Evolutionary conservation across 345 rosid genomes (phyloP), one percentile per base, ranked within the genome.

Genomic region (Eucalyptus decipiens): DNA sequence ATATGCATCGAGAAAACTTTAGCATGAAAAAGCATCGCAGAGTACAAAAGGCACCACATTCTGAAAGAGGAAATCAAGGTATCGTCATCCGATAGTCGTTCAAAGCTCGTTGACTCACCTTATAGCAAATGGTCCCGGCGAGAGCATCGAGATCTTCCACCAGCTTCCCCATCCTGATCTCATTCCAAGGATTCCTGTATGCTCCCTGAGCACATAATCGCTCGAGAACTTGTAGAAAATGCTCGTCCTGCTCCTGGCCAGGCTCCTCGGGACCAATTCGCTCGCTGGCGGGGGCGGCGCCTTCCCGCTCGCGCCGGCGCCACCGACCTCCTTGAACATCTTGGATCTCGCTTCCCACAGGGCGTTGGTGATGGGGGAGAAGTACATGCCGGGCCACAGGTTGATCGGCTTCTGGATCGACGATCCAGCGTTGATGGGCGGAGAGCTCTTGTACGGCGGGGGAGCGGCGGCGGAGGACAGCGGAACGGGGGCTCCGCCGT

Each of bases 381-480:
- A 98, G 91, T 96, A 97, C 97, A 96, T 96, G 87, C 99, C 97
- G 81, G 99, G 99, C 99, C 98, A 97, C 56, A 97, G 90, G 91
- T 97, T 95, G 76, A 97, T 90, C 2, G 99, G 98, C 91, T 93
- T 95, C 18, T 97, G 91, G 54, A 96, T 93, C 3, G 97, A 96
- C 88, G 97, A 95, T 26, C 98, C 97, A 12, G 98, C 98, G 58
- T 96, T 98, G 85, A 95, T 96, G 69, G 97, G 37, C 32, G 87
- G 90, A 32, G 94, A 89, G 45, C 86, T 87, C 32, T 89, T 90
- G 43, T 7, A 13, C 4, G 92, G 91, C 54, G 91, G 51, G 14
- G 65, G n/a, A 3, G 87, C n/a, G n/a, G n/a, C n/a, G n/a, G n/a
- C n/a, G n/a, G n/a, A n/a, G n/a, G n/a, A n/a, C n/a, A n/a, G n/a